Conservation (phyloP, 202 grass and related monocot species). For the Bolboschoenoplectus hybrid region DNA sequence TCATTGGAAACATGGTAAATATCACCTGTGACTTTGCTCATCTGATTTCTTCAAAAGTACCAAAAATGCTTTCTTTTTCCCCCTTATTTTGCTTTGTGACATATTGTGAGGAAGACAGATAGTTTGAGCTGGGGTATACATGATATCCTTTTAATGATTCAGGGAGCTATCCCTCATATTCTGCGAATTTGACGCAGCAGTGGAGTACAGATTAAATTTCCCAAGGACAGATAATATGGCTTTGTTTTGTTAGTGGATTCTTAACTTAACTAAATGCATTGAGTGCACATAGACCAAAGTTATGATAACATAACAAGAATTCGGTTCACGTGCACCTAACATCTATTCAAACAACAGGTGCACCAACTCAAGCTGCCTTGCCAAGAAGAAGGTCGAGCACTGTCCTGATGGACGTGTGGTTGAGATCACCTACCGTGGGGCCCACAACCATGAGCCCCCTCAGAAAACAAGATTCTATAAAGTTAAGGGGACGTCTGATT, state of each 20-base stretch:
- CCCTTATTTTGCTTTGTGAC: neutral
- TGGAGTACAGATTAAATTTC: neutral
- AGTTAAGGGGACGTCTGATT: conserved; percentile 47
- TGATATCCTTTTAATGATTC: conserved; percentile 12
- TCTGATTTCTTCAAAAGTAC: neutral
- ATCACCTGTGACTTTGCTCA: neutral
- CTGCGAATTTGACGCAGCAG: neutral
- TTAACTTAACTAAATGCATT: conserved; percentile 16
- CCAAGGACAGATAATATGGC: conserved; percentile 9
- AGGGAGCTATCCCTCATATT: neutral
- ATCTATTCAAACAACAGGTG: conserved; percentile 48
- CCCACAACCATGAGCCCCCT: conserved; percentile 87
- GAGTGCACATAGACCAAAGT: neutral
- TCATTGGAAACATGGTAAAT: conserved; percentile 3
- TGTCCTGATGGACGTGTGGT: conserved; percentile 67
- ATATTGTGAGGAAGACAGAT: neutral
- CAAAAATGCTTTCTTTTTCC: neutral
- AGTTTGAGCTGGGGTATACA: neutral
- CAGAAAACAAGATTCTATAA: conserved; percentile 75
- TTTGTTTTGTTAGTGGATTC: neutral
- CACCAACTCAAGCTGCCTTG: conserved; percentile 71
- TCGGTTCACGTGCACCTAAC: neutral
- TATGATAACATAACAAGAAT: conserved; percentile 23
- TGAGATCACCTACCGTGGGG: conserved; percentile 86
- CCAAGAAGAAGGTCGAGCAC: conserved; percentile 96